phyloP scores from a whole-genome alignment of 495 filamentous ascomycete genomes.

The Thozetella sp. region DNA sequence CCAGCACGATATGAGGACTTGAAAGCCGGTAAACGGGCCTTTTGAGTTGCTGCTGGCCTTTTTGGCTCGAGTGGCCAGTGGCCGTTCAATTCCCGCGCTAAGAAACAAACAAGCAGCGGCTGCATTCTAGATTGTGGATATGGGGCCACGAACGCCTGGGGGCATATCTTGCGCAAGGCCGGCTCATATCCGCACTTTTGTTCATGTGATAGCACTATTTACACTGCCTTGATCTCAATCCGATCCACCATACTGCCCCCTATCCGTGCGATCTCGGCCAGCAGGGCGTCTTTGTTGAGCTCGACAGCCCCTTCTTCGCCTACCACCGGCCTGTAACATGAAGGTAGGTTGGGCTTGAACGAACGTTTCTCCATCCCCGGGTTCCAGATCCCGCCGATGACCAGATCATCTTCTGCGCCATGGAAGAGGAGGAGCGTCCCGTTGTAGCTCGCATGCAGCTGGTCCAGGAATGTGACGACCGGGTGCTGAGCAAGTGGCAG shows the following conservation, averaged over 20 bases:
- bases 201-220: too few relatives aligned
- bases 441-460: slow-evolving; percentile 62
- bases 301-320: slow-evolving; percentile 41
- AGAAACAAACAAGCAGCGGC: too few relatives aligned
- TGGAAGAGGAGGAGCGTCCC: slow-evolving; percentile 76
- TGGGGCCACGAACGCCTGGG: too few relatives aligned
- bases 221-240: slow-evolving; percentile 44
- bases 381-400: slow-evolving; percentile 84
- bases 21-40: too few relatives aligned
- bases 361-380: slow-evolving; percentile 55
- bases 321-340: slow-evolving; percentile 62
- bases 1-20: too few relatives aligned
- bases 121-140: too few relatives aligned
- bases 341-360: slow-evolving; percentile 70
- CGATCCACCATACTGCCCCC: slow-evolving; percentile 62
- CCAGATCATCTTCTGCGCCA: slow-evolving; percentile 51
- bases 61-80: too few relatives aligned
- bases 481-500: slow-evolving; percentile 50
- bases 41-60: too few relatives aligned
- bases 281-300: slow-evolving; percentile 72
- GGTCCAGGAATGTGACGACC: slow-evolving; percentile 51
- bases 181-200: too few relatives aligned
- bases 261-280: slow-evolving; percentile 78
- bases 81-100: too few relatives aligned
- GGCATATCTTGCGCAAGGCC: too few relatives aligned